Conservation (phyloP, 2,329 filamentous ascomycete genomes). For the Ramichloridium luteum region DNA sequence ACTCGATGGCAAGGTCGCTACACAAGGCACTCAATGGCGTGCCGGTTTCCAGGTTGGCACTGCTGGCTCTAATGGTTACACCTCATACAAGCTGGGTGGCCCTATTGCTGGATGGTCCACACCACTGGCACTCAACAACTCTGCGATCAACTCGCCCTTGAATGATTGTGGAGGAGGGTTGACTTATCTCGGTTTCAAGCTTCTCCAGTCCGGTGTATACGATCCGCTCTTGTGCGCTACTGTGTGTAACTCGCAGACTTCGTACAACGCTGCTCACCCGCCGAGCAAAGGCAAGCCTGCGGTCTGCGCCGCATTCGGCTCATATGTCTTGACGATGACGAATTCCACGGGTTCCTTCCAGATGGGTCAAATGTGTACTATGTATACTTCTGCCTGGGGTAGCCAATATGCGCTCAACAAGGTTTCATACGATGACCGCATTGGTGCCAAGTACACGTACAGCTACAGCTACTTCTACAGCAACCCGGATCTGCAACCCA, state of each 20-base stretch:
- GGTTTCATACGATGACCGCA: too few relatives aligned
- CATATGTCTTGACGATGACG: constrained; percentile 22
- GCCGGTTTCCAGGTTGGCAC: constrained; percentile 29
- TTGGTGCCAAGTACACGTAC: too few relatives aligned
- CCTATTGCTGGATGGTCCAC: constrained; percentile 14
- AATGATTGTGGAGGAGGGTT: constrained; percentile 19
- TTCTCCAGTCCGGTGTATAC: constrained; percentile 13
- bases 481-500: too few relatives aligned
- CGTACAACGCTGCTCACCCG: constrained; percentile 17
- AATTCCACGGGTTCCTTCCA: constrained; percentile 6
- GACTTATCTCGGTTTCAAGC: constrained; percentile 17
- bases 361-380: constrained; percentile 22
- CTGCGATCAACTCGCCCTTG: constrained; percentile 23
- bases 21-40: constrained; percentile 24
- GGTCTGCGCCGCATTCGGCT: constrained; percentile 26
- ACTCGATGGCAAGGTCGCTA: constrained; percentile 20
- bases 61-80: constrained; percentile 33
- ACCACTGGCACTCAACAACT: constrained; percentile 13
- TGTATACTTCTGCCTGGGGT: constrained; percentile 18
- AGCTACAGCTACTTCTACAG: too few relatives aligned
- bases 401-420: constrained; percentile 17
- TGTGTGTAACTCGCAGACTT: constrained; percentile 14
- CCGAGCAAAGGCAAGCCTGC: constrained; percentile 8
- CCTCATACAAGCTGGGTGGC: too few relatives aligned
- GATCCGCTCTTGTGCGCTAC: constrained; percentile 15